Percentiles rank a stretch among this genome's conserved stretches.
phyloP scores from a whole-genome alignment of 2,329 filamentous ascomycete genomes.

The Gremmenia infestans region DNA sequence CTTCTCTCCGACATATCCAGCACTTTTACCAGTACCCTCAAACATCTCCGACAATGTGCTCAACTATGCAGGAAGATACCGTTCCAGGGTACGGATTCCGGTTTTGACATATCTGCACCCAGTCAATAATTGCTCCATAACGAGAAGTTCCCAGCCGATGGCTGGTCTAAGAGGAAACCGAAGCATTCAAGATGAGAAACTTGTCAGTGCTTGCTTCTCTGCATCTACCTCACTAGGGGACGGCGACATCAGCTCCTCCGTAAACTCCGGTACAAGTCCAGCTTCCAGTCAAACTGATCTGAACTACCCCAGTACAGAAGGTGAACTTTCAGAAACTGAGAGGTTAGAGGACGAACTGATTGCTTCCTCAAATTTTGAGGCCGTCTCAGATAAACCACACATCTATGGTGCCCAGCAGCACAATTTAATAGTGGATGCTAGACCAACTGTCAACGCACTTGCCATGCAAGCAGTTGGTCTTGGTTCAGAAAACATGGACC shows the following conservation, averaged over 20 bases:
- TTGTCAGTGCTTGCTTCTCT: constrained; percentile 88
- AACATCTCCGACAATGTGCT: constrained; percentile 95
- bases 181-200: constrained; percentile 91
- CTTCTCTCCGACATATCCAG: constrained; percentile 91
- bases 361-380: constrained; percentile 40
- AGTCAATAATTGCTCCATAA: constrained; percentile 95
- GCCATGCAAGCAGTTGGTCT: constrained; percentile 91
- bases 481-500: constrained; percentile 96
- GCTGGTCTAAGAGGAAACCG: constrained; percentile 82
- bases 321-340: constrained; percentile 59
- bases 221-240: constrained; percentile 40
- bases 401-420: constrained; percentile 90
- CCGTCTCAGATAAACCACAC: constrained; percentile 54
- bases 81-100: constrained; percentile 84
- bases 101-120: constrained; percentile 92
- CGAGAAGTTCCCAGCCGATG: constrained; percentile 85
- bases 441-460: constrained; percentile 88
- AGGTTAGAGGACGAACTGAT: constrained; percentile 65
- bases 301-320: constrained; percentile 22
- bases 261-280: constrained; percentile 34
- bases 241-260: constrained; percentile 20
- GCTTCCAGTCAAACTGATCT: constrained; percentile 49
- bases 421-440: constrained; percentile 93
- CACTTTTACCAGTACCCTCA: constrained; percentile 75
- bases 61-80: constrained; percentile 86